Base-by-base conservation (phyloP, 202 grass and related monocot species). In the Carex sylvatica region DNA sequence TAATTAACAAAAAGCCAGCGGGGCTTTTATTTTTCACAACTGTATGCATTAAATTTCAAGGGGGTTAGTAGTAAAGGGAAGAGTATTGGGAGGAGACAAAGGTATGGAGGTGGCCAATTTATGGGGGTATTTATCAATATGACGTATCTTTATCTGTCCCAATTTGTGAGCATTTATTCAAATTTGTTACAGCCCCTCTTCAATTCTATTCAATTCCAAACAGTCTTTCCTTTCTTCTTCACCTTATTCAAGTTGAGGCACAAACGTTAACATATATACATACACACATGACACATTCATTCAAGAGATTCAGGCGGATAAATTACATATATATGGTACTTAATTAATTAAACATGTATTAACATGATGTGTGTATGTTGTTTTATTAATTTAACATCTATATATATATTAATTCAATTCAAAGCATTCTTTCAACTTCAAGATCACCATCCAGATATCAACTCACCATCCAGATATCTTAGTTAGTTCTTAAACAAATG, bases 31-130 rank as follows among this genome's bases (percentile, higher is more conserved):
- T 67, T 67, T 82, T 54, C 80, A 82, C 80, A 82, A 82, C 80
- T 67, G 80, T 82, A 82, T 82, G 80, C 80, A 82, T 82, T 82
- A 36, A 82, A 82, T 67, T 56, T 82, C 62, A 82, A 67, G 24
- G 46, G 46, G 40, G 63, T 63, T n/a, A 82, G 42, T 47, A 49
- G 62, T 82, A 82, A 69, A 69, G 80, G 35, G 80, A 16, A 77
- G 74, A 77, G 74, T 77, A 77, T 77, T 77, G 74, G 74, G 80
- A 82, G 80, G 63, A 82, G 80, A 82, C 80, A 82, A 82, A 70
- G 63, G 80, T 67, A 67, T 82, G 61, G 80, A 82, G 63, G 80
- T 82, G 80, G 80, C 80, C 61, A 82, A 82, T 82, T 82, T 82
- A 82, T 82, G 80, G 80, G 79, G 58, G 24, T 82, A n/a, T n/a